Base-by-base conservation (phyloP, 2,329 filamentous ascomycete species). In the Monosporascus sp. region DNA sequence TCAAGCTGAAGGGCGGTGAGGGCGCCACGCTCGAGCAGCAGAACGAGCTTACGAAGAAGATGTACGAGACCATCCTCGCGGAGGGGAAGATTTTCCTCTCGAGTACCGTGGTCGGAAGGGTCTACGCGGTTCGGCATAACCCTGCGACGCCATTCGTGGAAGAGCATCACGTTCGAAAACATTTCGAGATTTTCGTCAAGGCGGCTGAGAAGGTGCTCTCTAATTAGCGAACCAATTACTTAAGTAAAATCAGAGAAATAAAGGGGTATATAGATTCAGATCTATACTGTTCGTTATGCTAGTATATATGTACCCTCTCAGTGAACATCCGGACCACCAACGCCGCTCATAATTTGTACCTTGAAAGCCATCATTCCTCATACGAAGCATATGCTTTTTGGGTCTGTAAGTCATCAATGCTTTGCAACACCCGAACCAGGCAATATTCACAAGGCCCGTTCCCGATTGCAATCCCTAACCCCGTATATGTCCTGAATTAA, bases 71-170 rank as follows among this genome's bases (percentile, higher is more conserved):
- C 24, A 80, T 96, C 27, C 93, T 95, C 62, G 74, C 76, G 3
- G 74, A 80, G 7, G 90, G 90, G 1, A 83, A 90, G 68, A 88
- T 96, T 52, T 97, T 90, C 70, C 73, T 97, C 24, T 97, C 91
- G 0, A 86, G 84, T 42, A 88, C 86, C 1, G 81, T 90, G 5
- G 78, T 96, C 14, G 83, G 82, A 8, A 88, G 84, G 1, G 76
- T 84, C 20, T 90, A 90, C 68, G 86, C 88, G 2, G 95, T 97
- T 55, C 79, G 93, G 0, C 83, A 97, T 38, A 86, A 93, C 22
- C 90, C 89, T 52, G 86, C 82, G 1, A 89, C 88, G 61, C 74
- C 81, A 24, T 74, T 82, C 41, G 83, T 86, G 0, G 85, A 93
- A 67, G 85, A 89, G 70, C 81, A 82, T 64, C 87, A 90, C 68